Evolutionary conservation across 139 green algal species (phyloP).

Genomic region (Picochlorum costavermella): DNA sequence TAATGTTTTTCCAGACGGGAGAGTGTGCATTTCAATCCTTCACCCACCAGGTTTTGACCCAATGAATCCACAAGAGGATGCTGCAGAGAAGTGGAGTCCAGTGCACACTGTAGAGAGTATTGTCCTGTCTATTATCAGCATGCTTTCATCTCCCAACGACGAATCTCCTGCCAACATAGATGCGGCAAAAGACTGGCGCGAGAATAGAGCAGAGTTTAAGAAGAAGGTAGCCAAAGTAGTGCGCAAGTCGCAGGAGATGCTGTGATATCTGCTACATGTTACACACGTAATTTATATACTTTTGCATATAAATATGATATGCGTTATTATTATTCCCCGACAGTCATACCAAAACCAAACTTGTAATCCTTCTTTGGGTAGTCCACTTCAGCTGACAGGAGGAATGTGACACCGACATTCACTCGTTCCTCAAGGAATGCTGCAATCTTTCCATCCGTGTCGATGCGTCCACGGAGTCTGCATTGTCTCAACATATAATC

Average conservation of each 20-base stretch:
- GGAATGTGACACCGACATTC: constrained; percentile 90
- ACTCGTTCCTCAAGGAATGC: constrained; percentile 90
- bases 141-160: constrained; percentile 98
- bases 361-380: constrained; percentile 92
- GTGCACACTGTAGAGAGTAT: constrained; percentile 99
- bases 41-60: constrained; percentile 92
- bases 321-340: constrained; percentile 66
- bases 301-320: constrained; percentile 1
- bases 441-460: constrained; percentile 67
- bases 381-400: constrained; percentile 93
- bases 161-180: constrained; percentile 98
- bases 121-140: constrained; percentile 97
- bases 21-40: constrained; percentile 99
- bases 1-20: constrained; percentile 92
- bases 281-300: neutral
- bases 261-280: constrained; percentile 30
- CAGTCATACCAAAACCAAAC: constrained; percentile 88
- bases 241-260: constrained; percentile 85
- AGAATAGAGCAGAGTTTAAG: constrained; percentile 82
- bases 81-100: constrained; percentile 90
- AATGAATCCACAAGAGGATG: constrained; percentile 88
- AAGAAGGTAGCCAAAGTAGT: constrained; percentile 80
- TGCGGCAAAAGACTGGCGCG: constrained; percentile 88
- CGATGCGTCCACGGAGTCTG: constrained; percentile 63
- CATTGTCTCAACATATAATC: constrained; percentile 88